Evolutionary conservation across 164 flowering plant species (phyloP), one percentile per base, ranked within the genome.

Genomic region (Sedum album): DNA sequence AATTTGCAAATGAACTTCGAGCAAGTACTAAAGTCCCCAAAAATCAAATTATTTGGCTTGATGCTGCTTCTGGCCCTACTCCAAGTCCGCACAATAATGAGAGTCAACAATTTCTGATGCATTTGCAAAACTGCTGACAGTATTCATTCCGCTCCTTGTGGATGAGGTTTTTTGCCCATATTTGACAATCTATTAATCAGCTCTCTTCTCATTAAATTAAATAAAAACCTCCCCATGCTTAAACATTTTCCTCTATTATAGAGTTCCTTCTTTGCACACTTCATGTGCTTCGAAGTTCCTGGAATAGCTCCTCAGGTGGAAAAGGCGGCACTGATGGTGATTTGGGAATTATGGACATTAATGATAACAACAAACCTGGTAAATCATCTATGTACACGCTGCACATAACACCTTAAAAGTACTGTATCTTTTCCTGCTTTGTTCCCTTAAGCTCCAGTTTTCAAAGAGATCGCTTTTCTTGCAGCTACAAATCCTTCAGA

Each of bases 281-380:
- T 94, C 79, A 94, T 91, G 99, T 94, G 99, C 88, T 94, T 94
- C 82, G 96, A 91, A 75, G 97, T 94, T 78, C 91, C 96, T 69
- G 86, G 93, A 60, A 93, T 91, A 76, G 90, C 80, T 78, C 91
- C 96, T 87, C 90, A 23, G 89, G 88, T 68, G 82, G 84, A 49
- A 89, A 81, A 82, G 68, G 65, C 70, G 85, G 82, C 70, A 68
- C 82, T 74, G 86, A 86, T 39, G 42, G 13, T 73, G 98, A 94
- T 79, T 78, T 91, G 73, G 96, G 97, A 55, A 88, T 85, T 68
- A 78, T 91, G 93, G 98, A 94, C 76, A 85, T 89, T 67, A 97
- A 94, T 80, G 97, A 89, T 81, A 89, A 87, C 71, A 77, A 78
- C 68, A 94, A 88, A 77, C 62, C 85, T 68, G 84, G 96, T 91